Percentiles rank a stretch among this genome's conserved stretches.
Evolutionary conservation across 1,284 basidiomycete species (phyloP).

Genomic region (Meira nashicola): DNA sequence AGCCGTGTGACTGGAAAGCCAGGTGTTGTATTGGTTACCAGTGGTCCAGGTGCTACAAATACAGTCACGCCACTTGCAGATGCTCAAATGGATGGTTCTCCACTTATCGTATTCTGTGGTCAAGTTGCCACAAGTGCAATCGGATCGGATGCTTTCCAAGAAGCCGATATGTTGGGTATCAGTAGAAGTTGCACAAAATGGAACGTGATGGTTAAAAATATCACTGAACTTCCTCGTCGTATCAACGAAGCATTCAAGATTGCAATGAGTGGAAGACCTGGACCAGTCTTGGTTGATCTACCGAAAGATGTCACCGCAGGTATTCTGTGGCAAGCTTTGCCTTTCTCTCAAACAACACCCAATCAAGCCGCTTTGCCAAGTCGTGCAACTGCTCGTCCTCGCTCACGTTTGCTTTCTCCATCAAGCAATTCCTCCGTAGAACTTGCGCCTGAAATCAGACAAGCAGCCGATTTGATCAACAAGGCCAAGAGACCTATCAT

Average conservation of each 20-base stretch:
- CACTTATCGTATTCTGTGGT: conserved; percentile 90
- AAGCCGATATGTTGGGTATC: conserved; percentile 94
- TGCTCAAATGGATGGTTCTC: conserved; percentile 87
- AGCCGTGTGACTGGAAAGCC: conserved; percentile 96
- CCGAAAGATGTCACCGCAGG: conserved; percentile 96
- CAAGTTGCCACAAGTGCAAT: conserved; percentile 98
- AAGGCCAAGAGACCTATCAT: conserved; percentile 84
- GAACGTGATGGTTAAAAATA: conserved; percentile 99
- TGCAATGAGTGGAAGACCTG: conserved; percentile 89
- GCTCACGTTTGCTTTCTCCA: conserved; percentile 18
- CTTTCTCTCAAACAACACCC: conserved; percentile 81
- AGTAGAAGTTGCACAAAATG: conserved; percentile 96
- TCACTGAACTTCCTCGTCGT: conserved; percentile 83
- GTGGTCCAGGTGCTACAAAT: conserved; percentile 95
- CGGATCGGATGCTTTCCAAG: conserved; percentile 96
- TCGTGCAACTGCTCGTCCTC: conserved; percentile 40
- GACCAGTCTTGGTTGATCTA: conserved; percentile 92
- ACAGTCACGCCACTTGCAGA: conserved; percentile 98
- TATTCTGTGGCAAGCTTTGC: conserved; percentile 78
- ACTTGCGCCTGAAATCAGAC: conserved; percentile 63
- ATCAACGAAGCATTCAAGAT: conserved; percentile 99
- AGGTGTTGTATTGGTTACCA: conserved; percentile 94
- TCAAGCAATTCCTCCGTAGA: conserved; percentile 3
- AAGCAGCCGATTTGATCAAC: conserved; percentile 86
- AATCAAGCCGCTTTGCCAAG: conserved; percentile 58